Base-by-base conservation (phyloP, 2,329 filamentous ascomycete genomes). In the Hypoxylon sp. region DNA sequence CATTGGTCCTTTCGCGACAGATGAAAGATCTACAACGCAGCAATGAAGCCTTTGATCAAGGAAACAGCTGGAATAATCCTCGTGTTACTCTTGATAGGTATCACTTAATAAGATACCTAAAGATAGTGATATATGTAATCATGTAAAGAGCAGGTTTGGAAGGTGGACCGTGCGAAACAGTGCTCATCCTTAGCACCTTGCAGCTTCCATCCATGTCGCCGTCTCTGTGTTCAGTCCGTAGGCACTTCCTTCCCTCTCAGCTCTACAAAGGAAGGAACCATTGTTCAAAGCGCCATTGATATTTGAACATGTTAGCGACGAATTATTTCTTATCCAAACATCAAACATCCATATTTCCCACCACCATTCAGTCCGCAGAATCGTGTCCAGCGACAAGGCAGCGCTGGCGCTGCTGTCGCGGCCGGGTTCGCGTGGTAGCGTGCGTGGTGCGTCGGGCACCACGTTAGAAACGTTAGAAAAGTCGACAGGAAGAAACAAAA, bases 361-460 rank as follows among this genome's bases (percentile, higher is more conserved):
- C 14, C 43, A 48, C 53, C 23, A 27, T 27, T 25, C 37, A 16
- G n/a, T 27, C 19, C 25, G 16, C 30, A 47, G 25, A 21, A 41
- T 39, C 46, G 37, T 30, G 14, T 27, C 48, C 30, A 52, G 64
- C 59, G 61, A 65, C 59, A 51, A 48, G 46, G 68, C 61, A 39
- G 67, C 67, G 67, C 67, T 45, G 62, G 67, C 59, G 67, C 68
- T 66, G 68, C 68, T 66, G 61, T 67, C 61, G 61, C 61, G 27
- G 61, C 63, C 57, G 47, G 61, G 46, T 65, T 63, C 56, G 55
- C 58, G 51, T 63, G 65, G 61, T 65, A 59, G 39, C 21, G 21
- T 60, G 30, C 46, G 16, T 54, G 47, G 51, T 62, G 48, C 58
- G 48, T 65, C 57, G 53, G 59, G 68, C 70, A 71, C 43, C 66